Percentiles rank a stretch among this genome's conserved stretches.
Conservation (phyloP, 768 basidiomycete genomes). For the Cystobasidium tubakii region DNA sequence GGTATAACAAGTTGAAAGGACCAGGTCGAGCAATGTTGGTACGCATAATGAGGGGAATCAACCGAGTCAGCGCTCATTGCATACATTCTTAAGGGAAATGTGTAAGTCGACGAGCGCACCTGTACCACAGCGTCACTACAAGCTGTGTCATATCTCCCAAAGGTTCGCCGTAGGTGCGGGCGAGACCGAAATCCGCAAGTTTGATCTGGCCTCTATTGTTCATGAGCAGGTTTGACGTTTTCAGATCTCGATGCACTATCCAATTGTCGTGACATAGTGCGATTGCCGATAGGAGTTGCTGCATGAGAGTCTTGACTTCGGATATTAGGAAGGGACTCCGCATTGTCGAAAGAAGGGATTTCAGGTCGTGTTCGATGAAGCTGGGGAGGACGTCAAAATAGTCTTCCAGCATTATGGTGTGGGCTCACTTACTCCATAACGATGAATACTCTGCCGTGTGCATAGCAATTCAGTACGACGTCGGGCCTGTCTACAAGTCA, state of each 20-base stretch:
- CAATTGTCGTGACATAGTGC: conserved; percentile 90
- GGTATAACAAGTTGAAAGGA: not conserved
- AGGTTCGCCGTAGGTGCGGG: conserved; percentile 91
- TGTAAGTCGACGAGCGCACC: conserved; percentile 56
- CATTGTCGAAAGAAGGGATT: conserved; percentile 89
- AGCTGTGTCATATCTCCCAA: conserved; percentile 95
- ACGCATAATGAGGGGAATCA: not conserved
- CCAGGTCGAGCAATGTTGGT: not conserved
- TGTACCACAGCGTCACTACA: conserved; percentile 97
- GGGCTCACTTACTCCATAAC: conserved; percentile 52
- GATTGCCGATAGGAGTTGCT: conserved; percentile 87
- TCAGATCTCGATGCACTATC: conserved; percentile 95
- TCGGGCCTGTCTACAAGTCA: not conserved
- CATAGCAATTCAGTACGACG: too few species aligned
- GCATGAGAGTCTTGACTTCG: conserved; percentile 94
- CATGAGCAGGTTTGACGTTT: conserved; percentile 96
- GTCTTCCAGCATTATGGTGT: not conserved
- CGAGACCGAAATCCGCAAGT: conserved; percentile 96
- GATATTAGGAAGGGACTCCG: conserved; percentile 93
- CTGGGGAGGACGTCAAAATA: conserved; percentile 59
- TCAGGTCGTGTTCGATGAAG: conserved; percentile 98
- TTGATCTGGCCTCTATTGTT: conserved; percentile 98
- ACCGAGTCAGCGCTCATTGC: not conserved
- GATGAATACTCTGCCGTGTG: conserved; percentile 73
- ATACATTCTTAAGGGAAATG: not conserved